Percentiles rank a stretch among this genome's conserved stretches.
Evolutionary conservation across 257 asterid genomes (phyloP).

Genomic region (Rehmannia glutinosa): DNA sequence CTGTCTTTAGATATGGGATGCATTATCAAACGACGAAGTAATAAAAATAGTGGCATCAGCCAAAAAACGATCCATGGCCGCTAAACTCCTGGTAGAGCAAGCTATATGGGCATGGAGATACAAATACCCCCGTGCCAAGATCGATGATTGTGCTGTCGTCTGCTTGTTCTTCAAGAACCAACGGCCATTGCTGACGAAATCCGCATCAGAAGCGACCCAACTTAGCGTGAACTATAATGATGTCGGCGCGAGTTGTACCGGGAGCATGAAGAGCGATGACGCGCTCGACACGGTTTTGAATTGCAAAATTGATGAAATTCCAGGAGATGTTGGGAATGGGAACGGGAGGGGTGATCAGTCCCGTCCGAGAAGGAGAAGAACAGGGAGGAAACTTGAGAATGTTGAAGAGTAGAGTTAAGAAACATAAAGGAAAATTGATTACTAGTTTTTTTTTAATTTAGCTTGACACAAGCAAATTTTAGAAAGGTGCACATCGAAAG

Average conservation of each 20-base stretch:
- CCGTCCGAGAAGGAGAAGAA: background rate
- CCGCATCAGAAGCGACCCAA: constrained; percentile 51
- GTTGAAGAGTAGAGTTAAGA: too few relatives aligned
- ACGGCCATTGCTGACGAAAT: constrained; percentile 47
- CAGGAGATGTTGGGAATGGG: background rate
- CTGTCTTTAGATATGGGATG: constrained; percentile 70
- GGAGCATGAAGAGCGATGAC: constrained; percentile 42
- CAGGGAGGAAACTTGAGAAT: too few relatives aligned
- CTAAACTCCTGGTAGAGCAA: constrained; percentile 51
- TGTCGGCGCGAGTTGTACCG: background rate
- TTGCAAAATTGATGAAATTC: constrained; percentile 25
- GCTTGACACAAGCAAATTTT: too few relatives aligned
- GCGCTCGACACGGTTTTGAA: constrained; percentile 80
- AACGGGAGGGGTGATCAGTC: background rate
- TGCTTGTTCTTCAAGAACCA: constrained; percentile 74
- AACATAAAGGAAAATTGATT: too few relatives aligned
- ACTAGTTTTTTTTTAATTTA: too few relatives aligned
- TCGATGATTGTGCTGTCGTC: constrained; percentile 69
- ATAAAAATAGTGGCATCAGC: constrained; percentile 57
- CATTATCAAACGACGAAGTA: constrained; percentile 64
- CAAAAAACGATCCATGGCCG: constrained; percentile 56
- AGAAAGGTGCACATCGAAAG: too few relatives aligned
- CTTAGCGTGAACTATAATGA: constrained; percentile 50
- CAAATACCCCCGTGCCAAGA: constrained; percentile 60
- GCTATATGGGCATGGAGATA: constrained; percentile 71